A percentile compares a stretch with the other conserved stretches of the same genome.
phyloP scores from a whole-genome alignment of 2,329 filamentous ascomycete species.

The Biscogniauxia mediterranea region DNA sequence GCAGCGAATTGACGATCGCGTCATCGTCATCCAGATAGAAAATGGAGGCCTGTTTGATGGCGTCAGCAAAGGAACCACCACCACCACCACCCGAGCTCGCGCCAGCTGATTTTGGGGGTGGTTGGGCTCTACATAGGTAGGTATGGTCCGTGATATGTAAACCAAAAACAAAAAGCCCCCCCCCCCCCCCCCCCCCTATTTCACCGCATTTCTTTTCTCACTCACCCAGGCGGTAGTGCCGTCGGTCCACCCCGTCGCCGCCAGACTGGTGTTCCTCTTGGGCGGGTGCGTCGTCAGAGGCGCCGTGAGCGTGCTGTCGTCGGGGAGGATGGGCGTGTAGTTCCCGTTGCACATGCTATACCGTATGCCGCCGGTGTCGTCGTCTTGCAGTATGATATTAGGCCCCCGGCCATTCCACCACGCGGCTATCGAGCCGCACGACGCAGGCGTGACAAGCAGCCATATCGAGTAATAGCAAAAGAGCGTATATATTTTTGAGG shows the following conservation, averaged over 20 bases:
- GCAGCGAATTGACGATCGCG: slow-evolving; percentile 32
- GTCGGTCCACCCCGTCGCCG: slow-evolving; percentile 36
- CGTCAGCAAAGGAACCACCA: slow-evolving; percentile 14
- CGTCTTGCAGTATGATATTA: slow-evolving; percentile 37
- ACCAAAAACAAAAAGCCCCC: neutral
- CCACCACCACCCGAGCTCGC: too few relatives aligned
- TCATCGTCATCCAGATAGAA: slow-evolving; percentile 33
- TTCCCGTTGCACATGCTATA: slow-evolving; percentile 37
- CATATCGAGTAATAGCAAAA: slow-evolving; percentile 18
- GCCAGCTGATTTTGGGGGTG: neutral
- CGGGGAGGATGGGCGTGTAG: slow-evolving; percentile 34
- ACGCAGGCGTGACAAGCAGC: slow-evolving; percentile 23
- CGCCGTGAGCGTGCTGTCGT: slow-evolving; percentile 28
- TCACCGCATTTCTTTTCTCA: slow-evolving; percentile 5
- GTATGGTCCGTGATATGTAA: neutral
- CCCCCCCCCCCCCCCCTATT: too few relatives aligned
- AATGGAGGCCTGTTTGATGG: slow-evolving; percentile 34
- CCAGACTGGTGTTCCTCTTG: slow-evolving; percentile 34
- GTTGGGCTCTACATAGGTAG: too few relatives aligned
- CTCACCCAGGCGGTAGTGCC: slow-evolving; percentile 30
- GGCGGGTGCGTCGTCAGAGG: slow-evolving; percentile 29
- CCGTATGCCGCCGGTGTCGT: slow-evolving; percentile 33
- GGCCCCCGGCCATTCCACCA: slow-evolving; percentile 36
- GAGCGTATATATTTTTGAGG: slow-evolving; percentile 9
- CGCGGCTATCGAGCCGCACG: slow-evolving; percentile 31